Evolutionary conservation across 306 rosid genomes (phyloP).

Genomic region (Alnus glutinosa): DNA sequence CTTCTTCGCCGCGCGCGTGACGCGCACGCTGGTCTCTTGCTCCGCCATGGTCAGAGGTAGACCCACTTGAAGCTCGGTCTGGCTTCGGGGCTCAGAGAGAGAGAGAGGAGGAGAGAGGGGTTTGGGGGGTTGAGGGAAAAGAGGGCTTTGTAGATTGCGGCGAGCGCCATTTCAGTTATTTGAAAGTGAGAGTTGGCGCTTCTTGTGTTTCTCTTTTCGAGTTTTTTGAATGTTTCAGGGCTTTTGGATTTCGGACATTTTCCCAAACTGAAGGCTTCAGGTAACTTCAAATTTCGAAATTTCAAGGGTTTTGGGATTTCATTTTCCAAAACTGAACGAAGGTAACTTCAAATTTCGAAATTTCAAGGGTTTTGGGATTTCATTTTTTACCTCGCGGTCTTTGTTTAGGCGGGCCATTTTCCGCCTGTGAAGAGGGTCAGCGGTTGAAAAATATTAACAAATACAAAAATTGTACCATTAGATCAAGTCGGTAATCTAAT

Average conservation of each 20-base stretch:
- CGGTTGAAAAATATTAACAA: no score
- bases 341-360: no score
- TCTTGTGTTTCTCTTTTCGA: not conserved
- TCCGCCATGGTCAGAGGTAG: slow-evolving; percentile 25
- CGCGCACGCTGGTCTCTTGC: slow-evolving; percentile 20
- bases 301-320: not conserved
- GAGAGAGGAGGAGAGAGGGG: not conserved
- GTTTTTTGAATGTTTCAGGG: not conserved
- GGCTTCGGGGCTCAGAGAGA: not conserved
- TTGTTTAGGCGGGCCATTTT: no score
- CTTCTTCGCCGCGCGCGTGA: slow-evolving; percentile 64
- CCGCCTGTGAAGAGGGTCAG: no score
- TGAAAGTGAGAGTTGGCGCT: not conserved
- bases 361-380: no score
- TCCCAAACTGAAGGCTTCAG: no score
- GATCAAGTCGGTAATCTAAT: no score
- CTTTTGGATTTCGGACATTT: slow-evolving; percentile 32
- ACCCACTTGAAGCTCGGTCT: not conserved
- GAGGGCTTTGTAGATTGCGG: not conserved
- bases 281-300: no score
- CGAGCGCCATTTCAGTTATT: not conserved
- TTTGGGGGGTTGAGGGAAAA: slow-evolving; percentile 4
- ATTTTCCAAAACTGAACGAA: no score
- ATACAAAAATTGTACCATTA: no score
- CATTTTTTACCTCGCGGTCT: no score